Conservation (phyloP, 2,329 filamentous ascomycete species). For the Pseudophaeomoniella oleicola region DNA sequence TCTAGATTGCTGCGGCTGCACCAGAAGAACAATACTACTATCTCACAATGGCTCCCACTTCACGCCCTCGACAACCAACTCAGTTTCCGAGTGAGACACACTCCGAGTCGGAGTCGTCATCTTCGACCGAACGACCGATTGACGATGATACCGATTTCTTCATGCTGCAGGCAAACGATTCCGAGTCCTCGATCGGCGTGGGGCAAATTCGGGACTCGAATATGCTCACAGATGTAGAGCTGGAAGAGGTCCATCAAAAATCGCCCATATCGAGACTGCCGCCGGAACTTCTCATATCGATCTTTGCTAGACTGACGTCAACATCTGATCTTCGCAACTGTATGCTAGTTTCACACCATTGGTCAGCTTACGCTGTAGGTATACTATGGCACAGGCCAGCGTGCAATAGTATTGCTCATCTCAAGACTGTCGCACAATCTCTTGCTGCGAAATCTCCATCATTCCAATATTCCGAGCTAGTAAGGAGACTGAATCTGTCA, state of each 20-base stretch:
- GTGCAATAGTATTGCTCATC: slow-evolving; percentile 73
- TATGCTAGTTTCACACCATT: slow-evolving; percentile 87
- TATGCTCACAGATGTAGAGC: slow-evolving; percentile 23
- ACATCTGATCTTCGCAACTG: slow-evolving; percentile 68
- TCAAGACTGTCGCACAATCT: slow-evolving; percentile 67
- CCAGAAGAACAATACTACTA: background rate
- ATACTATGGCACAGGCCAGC: slow-evolving; percentile 88
- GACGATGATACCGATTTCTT: slow-evolving; percentile 93
- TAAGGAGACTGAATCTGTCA: slow-evolving; percentile 84
- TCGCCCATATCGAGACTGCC: slow-evolving; percentile 77
- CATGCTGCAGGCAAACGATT: slow-evolving; percentile 69
- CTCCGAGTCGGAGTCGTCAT: slow-evolving; percentile 1
- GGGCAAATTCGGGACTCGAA: slow-evolving; percentile 57
- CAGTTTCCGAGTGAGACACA: background rate
- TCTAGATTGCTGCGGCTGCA: background rate
- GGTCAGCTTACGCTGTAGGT: slow-evolving; percentile 85
- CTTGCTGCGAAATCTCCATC: slow-evolving; percentile 54
- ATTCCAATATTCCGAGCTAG: slow-evolving; percentile 79
- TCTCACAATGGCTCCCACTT: background rate
- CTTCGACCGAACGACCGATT: slow-evolving; percentile 40
- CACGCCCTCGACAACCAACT: background rate
- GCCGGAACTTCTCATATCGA: slow-evolving; percentile 84
- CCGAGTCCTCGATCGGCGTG: slow-evolving; percentile 76
- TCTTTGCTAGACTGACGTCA: slow-evolving; percentile 71
- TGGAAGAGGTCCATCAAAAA: slow-evolving; percentile 47